Conservation (phyloP, 345 rosid species). For the Hibiscus mutabilis region DNA sequence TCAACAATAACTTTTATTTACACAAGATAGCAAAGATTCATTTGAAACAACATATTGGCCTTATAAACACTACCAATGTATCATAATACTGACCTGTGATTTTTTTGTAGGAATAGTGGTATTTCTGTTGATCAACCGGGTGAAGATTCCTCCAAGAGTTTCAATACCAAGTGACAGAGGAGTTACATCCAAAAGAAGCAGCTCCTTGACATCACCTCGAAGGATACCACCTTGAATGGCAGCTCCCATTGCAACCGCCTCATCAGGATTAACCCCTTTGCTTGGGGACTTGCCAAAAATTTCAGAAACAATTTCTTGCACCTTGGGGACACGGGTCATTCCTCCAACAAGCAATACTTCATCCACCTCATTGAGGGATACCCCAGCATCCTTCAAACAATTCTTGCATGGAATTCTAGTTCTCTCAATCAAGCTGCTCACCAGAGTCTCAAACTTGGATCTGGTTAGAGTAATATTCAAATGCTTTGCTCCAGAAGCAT, state of each 20-base stretch:
- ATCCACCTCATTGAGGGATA: constrained; percentile 24
- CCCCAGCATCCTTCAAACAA: constrained; percentile 33
- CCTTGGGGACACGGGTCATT: constrained; percentile 36
- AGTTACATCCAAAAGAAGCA: constrained; percentile 31
- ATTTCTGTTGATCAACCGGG: constrained; percentile 38
- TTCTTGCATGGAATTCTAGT: constrained; percentile 28
- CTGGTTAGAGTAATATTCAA: constrained; percentile 31
- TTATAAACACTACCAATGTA: background rate
- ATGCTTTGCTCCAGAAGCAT: constrained; percentile 37
- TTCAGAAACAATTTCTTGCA: constrained; percentile 26
- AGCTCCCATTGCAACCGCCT: constrained; percentile 36
- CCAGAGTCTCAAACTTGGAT: constrained; percentile 28
- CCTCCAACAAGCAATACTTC: constrained; percentile 33
- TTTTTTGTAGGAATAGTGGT: constrained; percentile 47
- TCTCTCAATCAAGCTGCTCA: constrained; percentile 26
- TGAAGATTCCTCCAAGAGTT: constrained; percentile 42
- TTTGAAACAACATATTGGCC: background rate
- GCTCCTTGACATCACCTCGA: constrained; percentile 37
- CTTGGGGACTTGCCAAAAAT: constrained; percentile 31
- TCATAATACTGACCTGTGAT: constrained; percentile 26
- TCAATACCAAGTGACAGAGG: constrained; percentile 42
- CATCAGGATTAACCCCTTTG: constrained; percentile 32
- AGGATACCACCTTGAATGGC: constrained; percentile 37
- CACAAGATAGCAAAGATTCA: background rate
- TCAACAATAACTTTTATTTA: too few species aligned